Evolutionary conservation across 2,329 filamentous ascomycete genomes (phyloP).

Genomic region (Ophiostoma ips): DNA sequence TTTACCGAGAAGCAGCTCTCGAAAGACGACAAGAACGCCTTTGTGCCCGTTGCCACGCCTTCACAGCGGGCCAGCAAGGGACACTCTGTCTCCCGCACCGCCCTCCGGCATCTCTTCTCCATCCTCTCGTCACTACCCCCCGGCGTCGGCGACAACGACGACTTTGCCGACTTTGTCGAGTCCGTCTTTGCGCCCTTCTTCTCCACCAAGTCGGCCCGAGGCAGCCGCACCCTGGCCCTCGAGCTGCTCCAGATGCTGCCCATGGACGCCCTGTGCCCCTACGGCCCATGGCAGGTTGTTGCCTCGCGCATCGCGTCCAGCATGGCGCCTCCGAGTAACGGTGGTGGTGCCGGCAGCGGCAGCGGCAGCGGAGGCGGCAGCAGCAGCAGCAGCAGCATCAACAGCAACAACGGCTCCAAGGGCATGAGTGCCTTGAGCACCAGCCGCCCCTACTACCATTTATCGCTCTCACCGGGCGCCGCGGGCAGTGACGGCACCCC

Average conservation of each 20-base stretch:
- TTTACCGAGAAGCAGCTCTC: constrained; percentile 49
- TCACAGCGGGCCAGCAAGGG: constrained; percentile 44
- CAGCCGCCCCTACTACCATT: constrained; percentile 2
- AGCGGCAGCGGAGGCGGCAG: constrained; percentile 1
- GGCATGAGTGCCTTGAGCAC: background rate
- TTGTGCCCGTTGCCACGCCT: constrained; percentile 52
- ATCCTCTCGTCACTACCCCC: constrained; percentile 40
- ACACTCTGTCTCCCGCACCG: constrained; percentile 37
- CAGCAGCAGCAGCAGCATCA: background rate
- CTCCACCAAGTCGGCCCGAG: constrained; percentile 29
- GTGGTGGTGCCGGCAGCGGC: background rate
- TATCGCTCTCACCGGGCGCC: constrained; percentile 5
- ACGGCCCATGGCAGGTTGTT: constrained; percentile 37
- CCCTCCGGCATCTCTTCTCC: constrained; percentile 52
- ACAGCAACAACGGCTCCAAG: constrained; percentile 2
- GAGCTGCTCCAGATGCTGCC: constrained; percentile 39
- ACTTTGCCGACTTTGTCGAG: constrained; percentile 31
- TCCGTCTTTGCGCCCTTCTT: constrained; percentile 46
- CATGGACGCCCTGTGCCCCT: constrained; percentile 29
- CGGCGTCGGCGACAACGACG: constrained; percentile 33
- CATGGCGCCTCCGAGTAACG: constrained; percentile 22
- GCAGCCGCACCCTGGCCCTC: constrained; percentile 31
- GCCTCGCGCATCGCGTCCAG: constrained; percentile 31
- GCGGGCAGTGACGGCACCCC: constrained; percentile 25
- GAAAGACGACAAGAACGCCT: constrained; percentile 34